phyloP scores from a whole-genome alignment of 768 basidiomycete species.

The Collybia nuda region DNA sequence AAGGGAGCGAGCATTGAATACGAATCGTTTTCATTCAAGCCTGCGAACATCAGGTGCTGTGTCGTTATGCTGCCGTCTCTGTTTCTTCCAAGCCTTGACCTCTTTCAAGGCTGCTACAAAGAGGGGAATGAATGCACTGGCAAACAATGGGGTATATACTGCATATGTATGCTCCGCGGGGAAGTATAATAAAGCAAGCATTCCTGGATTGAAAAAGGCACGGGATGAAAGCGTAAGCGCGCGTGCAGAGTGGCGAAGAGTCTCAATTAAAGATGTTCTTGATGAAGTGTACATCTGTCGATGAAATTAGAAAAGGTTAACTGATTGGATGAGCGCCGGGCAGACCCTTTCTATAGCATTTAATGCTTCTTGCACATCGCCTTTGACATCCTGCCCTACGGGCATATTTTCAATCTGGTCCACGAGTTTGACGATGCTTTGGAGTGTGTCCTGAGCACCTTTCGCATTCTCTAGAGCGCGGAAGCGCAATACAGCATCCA shows the following conservation, averaged over 20 bases:
- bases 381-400: constrained; percentile 73
- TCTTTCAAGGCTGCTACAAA: constrained; percentile 75
- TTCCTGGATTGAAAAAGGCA: constrained; percentile 96
- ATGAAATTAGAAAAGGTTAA: neutral
- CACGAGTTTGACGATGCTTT: constrained; percentile 82
- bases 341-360: constrained; percentile 69
- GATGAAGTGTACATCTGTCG: constrained; percentile 38
- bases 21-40: too few species aligned
- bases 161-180: constrained; percentile 98
- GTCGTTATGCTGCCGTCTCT: constrained; percentile 14
- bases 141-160: constrained; percentile 94
- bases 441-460: constrained; percentile 71
- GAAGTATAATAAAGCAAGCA: constrained; percentile 95
- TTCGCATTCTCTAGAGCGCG: constrained; percentile 69
- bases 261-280: constrained; percentile 35
- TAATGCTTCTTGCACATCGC: constrained; percentile 70
- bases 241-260: constrained; percentile 58
- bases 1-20: too few species aligned
- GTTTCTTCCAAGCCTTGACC: constrained; percentile 57
- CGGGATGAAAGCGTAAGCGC: constrained; percentile 70
- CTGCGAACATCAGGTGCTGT: too few species aligned
- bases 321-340: constrained; percentile 13
- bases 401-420: constrained; percentile 91
- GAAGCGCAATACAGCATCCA: constrained; percentile 73
- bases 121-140: constrained; percentile 83